Evolutionary conservation across 2,329 filamentous ascomycete genomes (phyloP), one percentile per base, ranked within the genome.

Genomic region (Colletotrichum sp.): DNA sequence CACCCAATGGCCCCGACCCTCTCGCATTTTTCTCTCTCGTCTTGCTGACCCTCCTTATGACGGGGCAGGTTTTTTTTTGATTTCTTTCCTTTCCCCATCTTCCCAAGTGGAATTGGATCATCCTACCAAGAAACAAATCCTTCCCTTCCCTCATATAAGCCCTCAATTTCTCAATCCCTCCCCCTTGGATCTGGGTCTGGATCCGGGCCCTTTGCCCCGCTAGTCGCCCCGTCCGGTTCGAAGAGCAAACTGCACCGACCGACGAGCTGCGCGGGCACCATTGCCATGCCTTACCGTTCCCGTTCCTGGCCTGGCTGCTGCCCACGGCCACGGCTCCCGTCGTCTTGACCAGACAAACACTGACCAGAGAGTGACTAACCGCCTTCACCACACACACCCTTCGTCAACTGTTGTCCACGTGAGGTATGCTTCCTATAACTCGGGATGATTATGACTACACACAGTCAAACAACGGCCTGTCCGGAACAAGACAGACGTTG

Each of bases 381-480:
- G 18, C 52, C 16, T 8, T 34, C 66, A n/a, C 55, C 21, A 24
- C 39, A 21, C 52, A 30, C 28, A 30, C 34, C 28, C 24, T 52
- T 52, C 55, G 55, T 34, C 32, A 52, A 32, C 28, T 21, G 1
- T 18, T 26, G 15, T 30, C 26, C 65, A 57, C 64, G 64, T 67
- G 68, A 62, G 32, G 36, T n/a, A 67, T 30, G 68, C 32, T 21
- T 18, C 63, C 36, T 49, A 16, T 16, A 36, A 62, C 28, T 55
- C 28, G 68, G 18, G 26, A 55, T 71, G 60, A 44, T 55, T 34
- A 60, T 66, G 34, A 16, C 60, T 49, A 44, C 62, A 55, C 34
- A 49, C 34, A 16, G 72, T 59, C 72, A 71, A 69, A 62, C 49
- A 60, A 66, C 68, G 68, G 72, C 68, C 62, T 66, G 60, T 66